phyloP scores from a whole-genome alignment of 352 stramenopile species.

The Blastocystis sp. region DNA sequence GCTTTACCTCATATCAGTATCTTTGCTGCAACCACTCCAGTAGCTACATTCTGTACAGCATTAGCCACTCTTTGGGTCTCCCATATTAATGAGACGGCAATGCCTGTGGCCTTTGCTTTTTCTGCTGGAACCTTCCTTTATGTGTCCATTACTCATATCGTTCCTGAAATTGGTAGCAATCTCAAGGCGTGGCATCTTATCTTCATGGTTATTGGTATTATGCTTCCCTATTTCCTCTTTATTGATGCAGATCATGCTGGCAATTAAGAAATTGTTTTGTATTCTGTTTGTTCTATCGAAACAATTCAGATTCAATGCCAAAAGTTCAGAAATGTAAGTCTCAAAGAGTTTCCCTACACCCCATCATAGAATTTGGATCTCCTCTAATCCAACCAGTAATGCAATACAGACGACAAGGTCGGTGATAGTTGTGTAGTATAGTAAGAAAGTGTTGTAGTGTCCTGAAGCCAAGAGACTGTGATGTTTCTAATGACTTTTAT shows the following conservation, averaged over 20 bases:
- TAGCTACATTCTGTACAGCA: constrained; percentile 52
- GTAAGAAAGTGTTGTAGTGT: too few relatives aligned
- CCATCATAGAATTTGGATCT: constrained; percentile 34
- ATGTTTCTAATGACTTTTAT: too few relatives aligned
- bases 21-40: constrained; percentile 32
- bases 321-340: constrained; percentile 22
- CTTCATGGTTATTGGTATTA: constrained; percentile 44
- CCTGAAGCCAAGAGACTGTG: too few relatives aligned
- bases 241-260: constrained; percentile 34
- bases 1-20: constrained; percentile 19
- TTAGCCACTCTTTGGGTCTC: background rate
- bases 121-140: constrained; percentile 63
- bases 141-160: constrained; percentile 58
- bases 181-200: constrained; percentile 61
- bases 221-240: constrained; percentile 61
- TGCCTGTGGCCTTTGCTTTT: constrained; percentile 52
- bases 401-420: background rate
- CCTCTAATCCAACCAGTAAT: background rate
- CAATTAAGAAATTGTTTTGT: background rate
- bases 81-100: background rate
- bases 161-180: constrained; percentile 61
- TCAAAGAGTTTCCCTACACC: constrained; percentile 41
- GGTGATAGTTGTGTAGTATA: background rate
- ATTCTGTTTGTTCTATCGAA: background rate
- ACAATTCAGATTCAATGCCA: background rate